Evolutionary conservation across 208 protist species (phyloP), one percentile per base, ranked within the genome.

Genomic region (Leishmania martiniquensis): DNA sequence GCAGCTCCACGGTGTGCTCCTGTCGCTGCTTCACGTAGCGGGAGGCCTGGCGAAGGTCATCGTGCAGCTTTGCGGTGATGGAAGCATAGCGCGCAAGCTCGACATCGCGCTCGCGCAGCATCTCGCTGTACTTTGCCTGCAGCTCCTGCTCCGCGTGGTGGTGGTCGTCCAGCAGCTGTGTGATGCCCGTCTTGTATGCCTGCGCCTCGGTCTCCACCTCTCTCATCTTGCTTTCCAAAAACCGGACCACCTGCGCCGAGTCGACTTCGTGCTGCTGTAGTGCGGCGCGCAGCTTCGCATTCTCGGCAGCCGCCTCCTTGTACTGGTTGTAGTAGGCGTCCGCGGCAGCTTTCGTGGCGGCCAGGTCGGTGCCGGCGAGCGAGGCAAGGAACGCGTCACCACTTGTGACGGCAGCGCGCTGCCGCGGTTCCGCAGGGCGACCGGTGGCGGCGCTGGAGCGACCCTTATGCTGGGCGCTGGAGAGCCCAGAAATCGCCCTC

Each of bases 71-170:
- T 51, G 81, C 65, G n/a, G 82, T 77, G 32, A 93, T 44, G n/a
- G 82, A 68, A 6, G 85, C 82, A 75, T 90, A 91, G 69, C 87
- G 83, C 17, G 73, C 20, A 29, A 97, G 65, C 80, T 94, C 89
- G 55, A 82, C 62, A 72, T 97, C 91, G 20, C 91, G 89, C 75
- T 94, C 86, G 45, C 75, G 78, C n/a, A 95, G 68, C 68, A 91
- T 80, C 1, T 84, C 72, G 12, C 88, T 78, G 75, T 97, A 94
- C 59, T 89, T 72, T 17, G 69, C 29, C 52, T 85, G 77, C 75
- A 93, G 49, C 68, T 44, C 72, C 75, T 79, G 72, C 75, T 87
- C 79, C 47, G 80, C 75, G 32, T 70, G 78, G 15, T 63, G 73
- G 59, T 82, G 83, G 12, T 78, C 65, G 12, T 62, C 60, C 15